phyloP scores from a whole-genome alignment of 495 filamentous ascomycete genomes.

The Podospora tetraspora region DNA sequence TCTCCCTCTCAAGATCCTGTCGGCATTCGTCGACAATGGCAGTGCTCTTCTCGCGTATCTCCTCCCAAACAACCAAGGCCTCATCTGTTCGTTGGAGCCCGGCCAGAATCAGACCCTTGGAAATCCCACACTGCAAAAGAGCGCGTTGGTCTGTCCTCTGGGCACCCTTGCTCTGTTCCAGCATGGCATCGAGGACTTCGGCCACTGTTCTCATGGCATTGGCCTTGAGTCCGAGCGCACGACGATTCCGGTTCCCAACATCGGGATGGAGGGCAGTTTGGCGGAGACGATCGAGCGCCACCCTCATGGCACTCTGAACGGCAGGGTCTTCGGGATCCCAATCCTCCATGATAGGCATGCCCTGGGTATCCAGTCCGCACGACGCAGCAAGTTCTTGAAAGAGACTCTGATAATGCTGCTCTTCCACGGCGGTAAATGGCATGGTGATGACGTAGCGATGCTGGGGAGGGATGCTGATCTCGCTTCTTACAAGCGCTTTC shows the following conservation, averaged over 20 bases:
- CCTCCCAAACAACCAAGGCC: constrained; percentile 63
- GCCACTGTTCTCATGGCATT: constrained; percentile 71
- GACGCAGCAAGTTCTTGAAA: constrained; percentile 67
- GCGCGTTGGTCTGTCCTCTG: constrained; percentile 63
- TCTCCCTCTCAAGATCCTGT: constrained; percentile 51
- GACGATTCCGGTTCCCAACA: constrained; percentile 61
- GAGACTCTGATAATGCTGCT: constrained; percentile 73
- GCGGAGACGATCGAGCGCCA: constrained; percentile 53
- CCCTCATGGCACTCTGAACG: constrained; percentile 57
- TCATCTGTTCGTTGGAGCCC: constrained; percentile 48
- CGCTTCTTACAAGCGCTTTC: constrained; percentile 70
- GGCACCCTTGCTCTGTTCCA: constrained; percentile 65
- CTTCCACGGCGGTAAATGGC: constrained; percentile 81
- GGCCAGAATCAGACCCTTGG: constrained; percentile 69
- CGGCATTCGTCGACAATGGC: constrained; percentile 60
- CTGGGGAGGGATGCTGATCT: constrained; percentile 68
- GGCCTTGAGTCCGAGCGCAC: constrained; percentile 56
- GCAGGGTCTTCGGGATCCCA: constrained; percentile 58
- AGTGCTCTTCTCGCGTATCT: constrained; percentile 50
- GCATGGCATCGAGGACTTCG: constrained; percentile 83
- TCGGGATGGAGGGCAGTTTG: constrained; percentile 85
- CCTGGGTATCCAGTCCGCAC: constrained; percentile 59
- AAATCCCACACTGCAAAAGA: constrained; percentile 55
- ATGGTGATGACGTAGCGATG: constrained; percentile 81
- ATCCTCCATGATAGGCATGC: constrained; percentile 51